Evolutionary conservation across 768 basidiomycete genomes (phyloP), one percentile per base, ranked within the genome.

Genomic region (Tremella fuciformis): DNA sequence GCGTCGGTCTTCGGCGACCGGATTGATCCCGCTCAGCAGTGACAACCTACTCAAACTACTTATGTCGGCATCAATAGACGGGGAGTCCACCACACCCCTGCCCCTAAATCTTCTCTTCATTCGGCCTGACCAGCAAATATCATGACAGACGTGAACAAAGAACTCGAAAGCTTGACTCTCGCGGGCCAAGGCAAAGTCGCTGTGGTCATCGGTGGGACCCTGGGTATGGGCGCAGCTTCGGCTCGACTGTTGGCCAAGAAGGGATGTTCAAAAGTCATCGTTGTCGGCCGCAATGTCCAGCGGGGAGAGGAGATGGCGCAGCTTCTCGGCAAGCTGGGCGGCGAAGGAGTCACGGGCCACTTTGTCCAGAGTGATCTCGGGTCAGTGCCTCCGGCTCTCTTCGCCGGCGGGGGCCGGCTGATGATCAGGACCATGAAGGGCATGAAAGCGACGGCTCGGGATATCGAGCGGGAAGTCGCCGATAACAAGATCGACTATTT

Each of bases 401-500:
- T 55, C 9, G 7, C 18, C 37, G 9, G 29, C 29, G 29, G 6
- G 11, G 11, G 6, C 29, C 29, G 29, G 29, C 42, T 46, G 42
- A 46, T 46, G 6, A 7, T 4, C 21, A 65, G 63, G 3, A 29
- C 24, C 24, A 34, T 62, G 13, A 40, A 42, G 21, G 64, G 64
- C 0, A 62, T 65, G 48, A 55, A 51, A 22, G 46, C 22, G 19
- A 47, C 64, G 22, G 60, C 55, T 13, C 21, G 24, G 1, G 46
- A 24, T 49, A 44, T 65, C 3, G 13, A 46, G 22, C 6, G 15
- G 16, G 59, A 49, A 16, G 37, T 53, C 1, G 52, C 59, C 7
- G 9, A 37, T 11, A 53, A 25, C 15, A 22, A 37, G 13, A 50
- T 65, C 49, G 57, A 65, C 41, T 65, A 65, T 57, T 22, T 65